phyloP scores from a whole-genome alignment of 768 basidiomycete species.

The Termitomyces sp. region DNA sequence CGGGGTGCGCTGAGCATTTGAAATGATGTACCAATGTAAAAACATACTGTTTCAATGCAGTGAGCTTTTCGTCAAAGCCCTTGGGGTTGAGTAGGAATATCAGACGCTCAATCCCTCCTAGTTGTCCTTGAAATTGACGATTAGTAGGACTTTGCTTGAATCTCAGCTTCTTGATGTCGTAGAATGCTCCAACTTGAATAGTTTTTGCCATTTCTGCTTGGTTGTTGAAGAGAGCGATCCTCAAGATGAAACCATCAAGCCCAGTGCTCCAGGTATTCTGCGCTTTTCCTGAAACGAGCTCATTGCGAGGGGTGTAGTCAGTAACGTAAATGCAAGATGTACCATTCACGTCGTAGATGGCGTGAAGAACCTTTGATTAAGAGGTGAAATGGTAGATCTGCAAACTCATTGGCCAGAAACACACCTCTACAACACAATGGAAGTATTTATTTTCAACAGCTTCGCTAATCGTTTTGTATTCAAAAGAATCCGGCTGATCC shows the following conservation, averaged over 20 bases:
- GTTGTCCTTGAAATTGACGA: slow-evolving; percentile 30
- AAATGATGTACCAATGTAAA: neutral
- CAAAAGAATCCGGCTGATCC: slow-evolving; percentile 25
- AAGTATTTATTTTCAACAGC: slow-evolving; percentile 37
- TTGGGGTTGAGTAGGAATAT: slow-evolving; percentile 37
- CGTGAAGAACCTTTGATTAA: slow-evolving; percentile 39
- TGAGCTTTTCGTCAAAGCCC: slow-evolving; percentile 27
- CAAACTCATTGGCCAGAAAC: neutral
- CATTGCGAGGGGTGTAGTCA: slow-evolving; percentile 53
- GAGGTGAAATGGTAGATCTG: neutral
- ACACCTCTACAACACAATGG: slow-evolving; percentile 56
- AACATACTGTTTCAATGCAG: slow-evolving; percentile 36
- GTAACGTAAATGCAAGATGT: slow-evolving; percentile 49
- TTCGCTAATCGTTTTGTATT: slow-evolving; percentile 43
- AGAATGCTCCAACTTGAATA: slow-evolving; percentile 35
- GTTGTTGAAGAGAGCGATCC: slow-evolving; percentile 42
- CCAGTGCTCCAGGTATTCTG: slow-evolving; percentile 33
- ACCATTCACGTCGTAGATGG: slow-evolving; percentile 24
- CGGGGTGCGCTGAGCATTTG: neutral
- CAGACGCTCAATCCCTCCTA: slow-evolving; percentile 41
- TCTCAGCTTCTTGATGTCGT: slow-evolving; percentile 46
- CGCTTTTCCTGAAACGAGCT: slow-evolving; percentile 27
- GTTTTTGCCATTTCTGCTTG: slow-evolving; percentile 35
- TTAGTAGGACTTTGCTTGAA: slow-evolving; percentile 29
- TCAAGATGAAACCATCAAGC: slow-evolving; percentile 47